Base-by-base conservation (phyloP, 257 asterid genomes). In the Linaria vulgaris region DNA sequence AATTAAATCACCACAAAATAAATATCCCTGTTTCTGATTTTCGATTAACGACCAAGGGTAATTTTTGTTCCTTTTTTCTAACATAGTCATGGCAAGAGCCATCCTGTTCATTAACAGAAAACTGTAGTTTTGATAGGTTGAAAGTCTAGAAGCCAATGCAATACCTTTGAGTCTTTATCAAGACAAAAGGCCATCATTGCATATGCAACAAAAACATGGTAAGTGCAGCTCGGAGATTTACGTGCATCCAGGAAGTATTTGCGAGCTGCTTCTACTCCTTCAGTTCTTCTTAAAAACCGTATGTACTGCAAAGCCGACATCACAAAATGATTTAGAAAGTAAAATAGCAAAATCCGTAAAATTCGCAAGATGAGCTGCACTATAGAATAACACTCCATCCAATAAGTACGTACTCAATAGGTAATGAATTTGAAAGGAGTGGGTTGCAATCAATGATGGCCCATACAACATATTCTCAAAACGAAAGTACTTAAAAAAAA, bases 161-260 rank as follows among this genome's bases (percentile, higher is more conserved):
- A 67, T 19, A 94, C 99, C 99, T 94, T 87, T 50, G 95, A 86
- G 70, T 94, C 96, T 87, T 94, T 94, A 68, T 94, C 97, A 20
- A 80, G 95, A 81, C 99, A 94, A 74, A 89, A 94, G 41, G 95
- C 95, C 97, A 94, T 85, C 91, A 75, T 85, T 52, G 99, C 99
- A 70, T 94, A 88, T 72, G 99, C 99, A 72, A 94, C 96, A 78
- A 80, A 94, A 37, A 94, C 91, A 79, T 94, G 99, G 84, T 90
- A 94, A 49, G 92, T 90, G 89, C 99, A 94, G 61, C 76, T 85
- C 37, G 97, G 96, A 63, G 91, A 94, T 77, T 94, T 90, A 43
- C 90, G 90, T 54, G 97, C 94, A 74, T 94, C 97, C 69, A 90
- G 69, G 61, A 94, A 94, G 82, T 82, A 84, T 74, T 78, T 90